phyloP scores from a whole-genome alignment of 2,329 filamentous ascomycete species.

The Aspergillus novoparasiticus region DNA sequence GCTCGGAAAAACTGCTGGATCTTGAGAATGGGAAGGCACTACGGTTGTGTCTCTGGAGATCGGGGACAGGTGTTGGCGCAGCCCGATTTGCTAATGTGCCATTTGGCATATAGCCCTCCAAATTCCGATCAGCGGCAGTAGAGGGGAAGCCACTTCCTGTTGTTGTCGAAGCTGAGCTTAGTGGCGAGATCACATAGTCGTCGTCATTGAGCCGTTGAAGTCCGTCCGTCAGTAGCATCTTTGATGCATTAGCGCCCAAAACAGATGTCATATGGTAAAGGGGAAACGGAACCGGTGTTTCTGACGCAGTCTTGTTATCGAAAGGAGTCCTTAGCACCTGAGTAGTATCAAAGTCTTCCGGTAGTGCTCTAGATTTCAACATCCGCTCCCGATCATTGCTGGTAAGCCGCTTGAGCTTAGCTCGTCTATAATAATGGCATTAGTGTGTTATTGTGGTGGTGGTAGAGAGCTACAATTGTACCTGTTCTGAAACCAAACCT shows the following conservation, averaged over 20 bases:
- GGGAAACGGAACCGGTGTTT: conserved; percentile 53
- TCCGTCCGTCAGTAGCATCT: conserved; percentile 39
- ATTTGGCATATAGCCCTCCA: conserved; percentile 30
- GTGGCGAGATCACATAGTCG: conserved; percentile 42
- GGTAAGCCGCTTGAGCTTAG: conserved; percentile 63
- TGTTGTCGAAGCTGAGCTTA: conserved; percentile 38
- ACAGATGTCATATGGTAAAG: conserved; percentile 41
- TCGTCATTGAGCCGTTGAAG: conserved; percentile 38
- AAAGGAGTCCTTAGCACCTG: conserved; percentile 60
- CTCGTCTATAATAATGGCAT: conserved; percentile 48
- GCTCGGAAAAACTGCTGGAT: conserved; percentile 41
- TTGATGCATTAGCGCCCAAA: conserved; percentile 35
- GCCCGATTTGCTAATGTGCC: conserved; percentile 30
- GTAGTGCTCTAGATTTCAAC: conserved; percentile 61
- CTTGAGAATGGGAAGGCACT: conserved; percentile 32
- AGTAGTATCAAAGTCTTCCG: conserved; percentile 62
- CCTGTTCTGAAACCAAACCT: conserved; percentile 99
- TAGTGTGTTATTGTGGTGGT: conserved; percentile 11
- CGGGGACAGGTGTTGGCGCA: conserved; percentile 29
- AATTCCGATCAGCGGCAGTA: conserved; percentile 27
- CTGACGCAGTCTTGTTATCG: conserved; percentile 48
- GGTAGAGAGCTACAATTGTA: conserved; percentile 48
- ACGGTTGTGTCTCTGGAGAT: conserved; percentile 32
- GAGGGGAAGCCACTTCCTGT: conserved; percentile 40
- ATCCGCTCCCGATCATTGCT: conserved; percentile 64